Base-by-base conservation (phyloP, 768 basidiomycete species). In the Boletus sensibilis region DNA sequence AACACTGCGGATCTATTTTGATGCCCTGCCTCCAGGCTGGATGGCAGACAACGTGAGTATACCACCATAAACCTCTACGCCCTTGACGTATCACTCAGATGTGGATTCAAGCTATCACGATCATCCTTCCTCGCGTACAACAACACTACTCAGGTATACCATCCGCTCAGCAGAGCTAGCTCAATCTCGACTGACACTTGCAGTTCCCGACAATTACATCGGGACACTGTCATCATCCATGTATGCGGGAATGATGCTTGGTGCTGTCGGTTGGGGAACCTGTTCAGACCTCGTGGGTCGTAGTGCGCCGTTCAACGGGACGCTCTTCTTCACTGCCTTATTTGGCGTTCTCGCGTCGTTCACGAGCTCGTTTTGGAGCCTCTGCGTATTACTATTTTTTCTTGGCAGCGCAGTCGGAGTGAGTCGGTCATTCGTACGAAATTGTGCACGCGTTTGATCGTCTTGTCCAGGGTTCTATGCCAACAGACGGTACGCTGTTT, bases 171-270 rank as follows among this genome's bases (percentile, higher is more conserved):
- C 53, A 23, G 52, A 23, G 21, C 51, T n/a, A 35, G 11, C 55
- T 55, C 55, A 33, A 47, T 59, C 52, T 61, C 60, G 52, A 62
- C 63, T 62, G 39, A 57, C 48, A 49, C 46, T 55, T 64, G 46
- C 67, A 87, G 89, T 92, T 8, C 82, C 85, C 31, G 88, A 94
- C 68, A 79, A 77, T 45, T 84, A 83, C 60, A 90, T 95, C 48
- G 96, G 94, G 23, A 70, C 80, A 1, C 74, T 98, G 14, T 95
- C 94, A 0, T 91, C 93, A 4, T 86, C 89, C 5, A 94, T 92
- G 82, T 94, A 94, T 67, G 85, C 82, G 12, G 92, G 96, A 18
- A 98, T 98, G 96, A 97, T 98, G 94, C 68, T 97, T 48, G 92
- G 95, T 2, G 90, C 92, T 1, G 74, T 94, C 9, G 90, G 88